Conservation (phyloP, 495 filamentous ascomycete genomes). For the Xylaria intraflava region DNA sequence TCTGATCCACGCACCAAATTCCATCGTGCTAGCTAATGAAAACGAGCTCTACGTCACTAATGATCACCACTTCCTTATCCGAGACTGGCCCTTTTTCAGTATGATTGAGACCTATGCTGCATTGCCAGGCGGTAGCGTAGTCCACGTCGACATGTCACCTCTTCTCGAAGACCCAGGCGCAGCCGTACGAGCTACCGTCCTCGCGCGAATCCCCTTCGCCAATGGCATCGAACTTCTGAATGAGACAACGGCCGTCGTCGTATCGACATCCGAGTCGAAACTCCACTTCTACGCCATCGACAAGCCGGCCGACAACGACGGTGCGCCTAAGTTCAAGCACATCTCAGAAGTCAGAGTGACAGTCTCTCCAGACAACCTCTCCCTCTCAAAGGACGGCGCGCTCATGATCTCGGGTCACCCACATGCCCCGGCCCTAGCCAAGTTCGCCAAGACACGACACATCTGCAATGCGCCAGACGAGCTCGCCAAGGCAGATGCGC, state of each 20-base stretch:
- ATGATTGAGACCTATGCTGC: conserved; percentile 32
- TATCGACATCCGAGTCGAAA: conserved; percentile 22
- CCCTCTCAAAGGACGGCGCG: conserved; percentile 30
- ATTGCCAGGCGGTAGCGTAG: conserved; percentile 29
- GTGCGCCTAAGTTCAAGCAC: conserved; percentile 15
- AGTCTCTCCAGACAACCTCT: conserved; percentile 37
- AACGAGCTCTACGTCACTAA: conserved; percentile 54
- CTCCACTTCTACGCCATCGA: conserved; percentile 32
- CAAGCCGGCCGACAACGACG: neutral
- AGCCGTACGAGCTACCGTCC: conserved; percentile 13
- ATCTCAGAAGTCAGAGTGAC: conserved; percentile 21
- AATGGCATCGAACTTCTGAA: conserved; percentile 31
- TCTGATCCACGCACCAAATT: conserved; percentile 51
- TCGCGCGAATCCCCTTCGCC: conserved; percentile 18
- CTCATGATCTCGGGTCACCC: conserved; percentile 40
- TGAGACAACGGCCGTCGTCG: conserved; percentile 32
- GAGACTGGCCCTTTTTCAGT: conserved; percentile 14
- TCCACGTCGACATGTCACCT: conserved; percentile 33
- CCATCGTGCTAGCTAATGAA: conserved; percentile 44
- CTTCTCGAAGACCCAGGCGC: conserved; percentile 33
- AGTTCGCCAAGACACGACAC: conserved; percentile 17
- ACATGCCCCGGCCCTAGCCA: conserved; percentile 24
- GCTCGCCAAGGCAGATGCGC: conserved; percentile 12
- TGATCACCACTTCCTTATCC: conserved; percentile 42
- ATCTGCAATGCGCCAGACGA: conserved; percentile 18